phyloP scores from a whole-genome alignment of 768 basidiomycete species.

The Hemileccinum impolitum region DNA sequence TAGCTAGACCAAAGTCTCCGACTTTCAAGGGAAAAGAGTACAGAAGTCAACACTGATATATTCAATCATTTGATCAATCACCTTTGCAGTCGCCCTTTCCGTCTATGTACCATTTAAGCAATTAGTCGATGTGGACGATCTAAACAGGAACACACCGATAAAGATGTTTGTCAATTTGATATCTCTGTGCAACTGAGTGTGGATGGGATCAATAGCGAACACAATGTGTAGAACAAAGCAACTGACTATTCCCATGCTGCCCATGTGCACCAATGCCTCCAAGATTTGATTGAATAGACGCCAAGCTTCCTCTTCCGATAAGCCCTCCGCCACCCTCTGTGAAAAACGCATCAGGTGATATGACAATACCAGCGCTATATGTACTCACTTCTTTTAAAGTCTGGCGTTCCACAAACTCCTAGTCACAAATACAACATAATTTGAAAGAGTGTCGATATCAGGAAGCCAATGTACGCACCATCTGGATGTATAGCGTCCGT shows the following conservation, averaged over 20 bases:
- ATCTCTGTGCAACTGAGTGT: conserved; percentile 72
- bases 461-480: conserved; percentile 48
- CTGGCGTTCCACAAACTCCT: conserved; percentile 91
- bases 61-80: conserved; percentile 15
- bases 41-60: neutral
- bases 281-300: conserved; percentile 84
- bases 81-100: conserved; percentile 84
- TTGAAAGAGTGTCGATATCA: neutral
- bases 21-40: conserved; percentile 40
- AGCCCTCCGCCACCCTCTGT: conserved; percentile 72
- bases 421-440: neutral
- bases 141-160: conserved; percentile 56
- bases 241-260: conserved; percentile 78
- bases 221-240: neutral
- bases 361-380: neutral
- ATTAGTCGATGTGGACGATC: neutral
- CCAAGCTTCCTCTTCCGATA: conserved; percentile 87
- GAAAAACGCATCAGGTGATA: neutral
- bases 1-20: conserved; percentile 91
- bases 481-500: conserved; percentile 88
- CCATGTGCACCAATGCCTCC: conserved; percentile 89
- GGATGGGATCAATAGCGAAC: conserved; percentile 14
- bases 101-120: conserved; percentile 41
- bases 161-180: conserved; percentile 95
- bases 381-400: conserved; percentile 73